Conservation (phyloP, 345 rosid genomes). For the Pistacia vera region DNA sequence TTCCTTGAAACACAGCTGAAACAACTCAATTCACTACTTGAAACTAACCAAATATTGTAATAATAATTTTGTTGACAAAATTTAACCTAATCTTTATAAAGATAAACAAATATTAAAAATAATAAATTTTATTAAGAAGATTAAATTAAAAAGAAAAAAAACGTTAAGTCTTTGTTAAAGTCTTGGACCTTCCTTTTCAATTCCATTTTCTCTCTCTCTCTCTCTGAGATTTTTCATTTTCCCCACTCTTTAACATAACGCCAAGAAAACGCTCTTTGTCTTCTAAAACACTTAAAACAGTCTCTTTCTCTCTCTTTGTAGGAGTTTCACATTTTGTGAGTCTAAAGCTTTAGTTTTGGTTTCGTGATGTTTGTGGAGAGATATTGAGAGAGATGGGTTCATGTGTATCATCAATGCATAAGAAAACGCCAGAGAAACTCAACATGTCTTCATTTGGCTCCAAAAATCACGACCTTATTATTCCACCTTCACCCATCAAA, state of each 20-base stretch:
- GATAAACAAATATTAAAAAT: too few relatives aligned
- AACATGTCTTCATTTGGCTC: slow-evolving; percentile 30
- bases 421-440: slow-evolving; percentile 31
- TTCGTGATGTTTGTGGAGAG: background rate
- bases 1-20: too few relatives aligned
- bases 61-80: background rate
- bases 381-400: slow-evolving; percentile 47
- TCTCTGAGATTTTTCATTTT: background rate
- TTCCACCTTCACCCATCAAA: slow-evolving; percentile 51
- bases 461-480: slow-evolving; percentile 30
- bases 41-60: background rate
- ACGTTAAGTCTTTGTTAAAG: too few relatives aligned
- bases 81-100: too few relatives aligned
- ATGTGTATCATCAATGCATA: slow-evolving; percentile 47
- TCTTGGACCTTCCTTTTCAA: slow-evolving; percentile 18
- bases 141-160: too few relatives aligned
- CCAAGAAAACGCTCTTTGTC: slow-evolving; percentile 15
- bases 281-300: background rate
- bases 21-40: background rate
- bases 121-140: too few relatives aligned
- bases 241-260: slow-evolving; percentile 22
- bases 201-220: slow-evolving; percentile 13
- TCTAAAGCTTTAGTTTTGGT: background rate
- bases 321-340: slow-evolving; percentile 4
- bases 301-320: slow-evolving; percentile 8